Percentiles rank a stretch among this genome's conserved stretches.
phyloP scores from a whole-genome alignment of 192 early-diverging fungal genomes.

The Backusella circina region DNA sequence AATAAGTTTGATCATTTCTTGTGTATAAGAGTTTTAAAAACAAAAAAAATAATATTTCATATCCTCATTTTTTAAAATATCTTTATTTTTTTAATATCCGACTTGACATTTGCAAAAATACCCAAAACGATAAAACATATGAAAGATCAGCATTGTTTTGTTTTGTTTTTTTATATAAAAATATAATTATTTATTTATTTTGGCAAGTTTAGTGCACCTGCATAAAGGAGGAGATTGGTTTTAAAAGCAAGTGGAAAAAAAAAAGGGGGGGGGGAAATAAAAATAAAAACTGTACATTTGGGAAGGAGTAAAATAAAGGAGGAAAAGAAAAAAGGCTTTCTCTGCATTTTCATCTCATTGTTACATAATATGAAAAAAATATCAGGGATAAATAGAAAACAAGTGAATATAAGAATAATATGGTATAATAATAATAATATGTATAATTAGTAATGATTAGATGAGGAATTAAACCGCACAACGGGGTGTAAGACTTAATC shows the following conservation, averaged over 20 bases:
- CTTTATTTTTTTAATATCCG: not conserved
- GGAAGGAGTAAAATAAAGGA: not conserved
- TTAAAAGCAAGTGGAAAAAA: not conserved
- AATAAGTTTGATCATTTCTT: not conserved
- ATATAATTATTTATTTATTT: not conserved
- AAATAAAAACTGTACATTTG: not conserved
- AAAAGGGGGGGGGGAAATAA: not conserved
- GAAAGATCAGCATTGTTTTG: not conserved
- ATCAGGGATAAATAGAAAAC: not conserved
- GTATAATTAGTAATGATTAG: not conserved
- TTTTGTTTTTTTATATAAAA: not conserved
- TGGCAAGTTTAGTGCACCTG: not conserved
- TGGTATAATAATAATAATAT: not conserved
- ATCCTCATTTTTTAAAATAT: not conserved
- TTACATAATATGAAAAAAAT: not conserved
- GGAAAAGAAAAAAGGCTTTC: not conserved
- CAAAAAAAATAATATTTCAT: not conserved
- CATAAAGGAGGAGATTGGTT: not conserved
- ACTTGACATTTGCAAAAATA: not conserved
- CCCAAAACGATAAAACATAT: not conserved
- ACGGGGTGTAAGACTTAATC: constrained; percentile 3
- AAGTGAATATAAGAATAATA: not conserved
- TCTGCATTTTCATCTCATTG: not conserved
- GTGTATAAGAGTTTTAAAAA: not conserved
- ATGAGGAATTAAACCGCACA: not conserved